Evolutionary conservation across 2,329 filamentous ascomycete genomes (phyloP), one percentile per base, ranked within the genome.

Genomic region (Dothistroma pini): DNA sequence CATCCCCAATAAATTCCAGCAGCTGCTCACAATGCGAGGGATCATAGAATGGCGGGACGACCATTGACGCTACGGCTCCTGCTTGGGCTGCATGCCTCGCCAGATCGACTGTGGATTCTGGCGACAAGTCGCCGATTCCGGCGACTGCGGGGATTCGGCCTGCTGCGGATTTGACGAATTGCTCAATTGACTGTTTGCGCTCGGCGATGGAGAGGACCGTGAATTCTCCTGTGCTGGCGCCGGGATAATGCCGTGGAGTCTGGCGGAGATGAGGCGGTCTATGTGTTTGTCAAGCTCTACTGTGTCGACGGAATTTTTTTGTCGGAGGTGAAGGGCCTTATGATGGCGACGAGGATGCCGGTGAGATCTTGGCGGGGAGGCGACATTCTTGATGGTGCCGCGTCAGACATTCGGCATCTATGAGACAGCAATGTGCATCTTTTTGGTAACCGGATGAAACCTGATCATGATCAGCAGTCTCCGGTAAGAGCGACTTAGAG

Each of bases 151-250:
- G 76, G 2, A 78, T 75, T 0, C 77, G 75, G 19, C 76, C 76
- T 1, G 71, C 72, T 0, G 77, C 73, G 3, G 73, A 76, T 61
- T 75, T 74, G 63, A 76, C 63, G 59, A 66, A 70, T 38, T 74
- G 70, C 62, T 79, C 75, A 9, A 80, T 69, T 8, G 80, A 71
- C 25, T 76, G 70, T 64, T 81, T 81, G 57, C 80, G 77, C 66
- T 82, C 80, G 8, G 77, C 71, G 10, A 73, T 65, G 21, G 71
- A 73, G 59, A 82, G 66, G 6, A 77, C 74, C 5, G 80, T 79
- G 71, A 83, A 83, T 64, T 83, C 80, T 56, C 80, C 80, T 0
- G 78, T 80, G 70, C 79, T 81, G 50, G 80, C 80, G 5, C 79
- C 79, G 0, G 80, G 1, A 83, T 80, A 22, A 83, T 74, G 34